These are phyloP conservation scores for Blastocystis sp. DNA, from an alignment of 352 stramenopile genomes.

Conservation along the genomic window DNA sequence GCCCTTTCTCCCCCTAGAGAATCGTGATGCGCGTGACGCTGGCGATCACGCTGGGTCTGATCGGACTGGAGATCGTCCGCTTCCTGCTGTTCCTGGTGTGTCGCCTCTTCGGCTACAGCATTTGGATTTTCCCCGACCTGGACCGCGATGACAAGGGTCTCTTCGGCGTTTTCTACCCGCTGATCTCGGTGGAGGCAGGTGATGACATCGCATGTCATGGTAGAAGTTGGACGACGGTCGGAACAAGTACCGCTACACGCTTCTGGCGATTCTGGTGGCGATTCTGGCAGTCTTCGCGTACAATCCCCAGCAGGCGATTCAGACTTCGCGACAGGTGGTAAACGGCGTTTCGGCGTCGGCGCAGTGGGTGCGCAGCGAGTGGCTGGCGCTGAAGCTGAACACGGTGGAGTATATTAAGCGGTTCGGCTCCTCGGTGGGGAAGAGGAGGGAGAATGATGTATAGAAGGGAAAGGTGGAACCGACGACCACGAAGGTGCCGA, in stretches of 20 bases:
- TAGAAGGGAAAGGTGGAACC: not conserved
- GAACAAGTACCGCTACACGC: not conserved
- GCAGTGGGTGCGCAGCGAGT: conserved; percentile 29
- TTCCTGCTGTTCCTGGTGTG: conserved; percentile 39
- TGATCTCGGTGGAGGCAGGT: conserved; percentile 37
- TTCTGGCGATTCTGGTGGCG: conserved; percentile 8
- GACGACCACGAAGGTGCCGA: not conserved
- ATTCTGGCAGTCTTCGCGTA: not conserved
- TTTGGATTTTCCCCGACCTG: conserved; percentile 54
- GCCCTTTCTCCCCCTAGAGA: not conserved
- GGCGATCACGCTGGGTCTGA: not conserved
- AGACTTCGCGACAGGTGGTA: not conserved
- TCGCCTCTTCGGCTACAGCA: conserved; percentile 40
- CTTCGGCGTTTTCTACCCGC: conserved; percentile 35
- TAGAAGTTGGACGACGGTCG: conserved; percentile 46
- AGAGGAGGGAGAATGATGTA: not conserved
- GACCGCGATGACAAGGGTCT: conserved; percentile 51
- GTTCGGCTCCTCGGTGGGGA: not conserved
- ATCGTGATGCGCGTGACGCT: conserved; percentile 20
- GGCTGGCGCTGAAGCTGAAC: conserved; percentile 27
- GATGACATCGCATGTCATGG: not conserved
- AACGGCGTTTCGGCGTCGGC: not conserved
- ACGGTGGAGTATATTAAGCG: conserved; percentile 3
- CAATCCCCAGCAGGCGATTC: not conserved
- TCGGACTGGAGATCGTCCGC: conserved; percentile 18